Evolutionary conservation across 306 rosid genomes (phyloP), one percentile per base, ranked within the genome.

Genomic region (Lathyrus sativus): DNA sequence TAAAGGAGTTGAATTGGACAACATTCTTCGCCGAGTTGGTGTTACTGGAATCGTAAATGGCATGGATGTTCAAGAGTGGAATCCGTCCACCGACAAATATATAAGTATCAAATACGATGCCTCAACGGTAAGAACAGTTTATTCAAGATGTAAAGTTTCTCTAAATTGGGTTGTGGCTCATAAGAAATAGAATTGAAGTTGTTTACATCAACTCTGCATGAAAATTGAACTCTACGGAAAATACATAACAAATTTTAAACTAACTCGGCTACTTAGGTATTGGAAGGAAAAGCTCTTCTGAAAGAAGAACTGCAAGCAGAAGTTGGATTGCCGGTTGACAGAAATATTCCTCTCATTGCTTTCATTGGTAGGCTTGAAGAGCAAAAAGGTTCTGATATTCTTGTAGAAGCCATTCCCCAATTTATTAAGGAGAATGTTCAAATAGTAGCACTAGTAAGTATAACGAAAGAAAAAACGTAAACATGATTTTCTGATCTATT

Each of bases 241-340:
- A 17, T 50, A 14, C 11, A 39, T 60, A 58, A 61, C 35, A 51
- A 29, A 18, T 39, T 37, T 10, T 41, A 26, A 4, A 31, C 22
- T 44, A 33, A 22, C 41, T 72, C 19, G 29, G 31, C 39, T 55
- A 13, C 69, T 24, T 73, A 93, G 99, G 97, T 82, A 24, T 43
- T 63, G 73, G 85, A 78, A 59, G 95, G 88, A 49, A 90, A 93
- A 74, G 81, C 82, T 48, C 71, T 93, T 61, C 44, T 88, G 76
- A 93, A 93, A 84, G 99, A 93, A 86, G 84, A 86, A 43, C 95
- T 93, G 54, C 99, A 93, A 84, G 96, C 96, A 26, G 97, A 93
- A 85, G 89, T 87, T 41, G 97, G 99, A 26, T 85, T 93, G 79
- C 99, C 97, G 0, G 84, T 93, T 19, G 95, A 87, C 77, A 84